Conservation (phyloP, 148 eudicot genomes). For the Amaranthus hypochondriacus region DNA sequence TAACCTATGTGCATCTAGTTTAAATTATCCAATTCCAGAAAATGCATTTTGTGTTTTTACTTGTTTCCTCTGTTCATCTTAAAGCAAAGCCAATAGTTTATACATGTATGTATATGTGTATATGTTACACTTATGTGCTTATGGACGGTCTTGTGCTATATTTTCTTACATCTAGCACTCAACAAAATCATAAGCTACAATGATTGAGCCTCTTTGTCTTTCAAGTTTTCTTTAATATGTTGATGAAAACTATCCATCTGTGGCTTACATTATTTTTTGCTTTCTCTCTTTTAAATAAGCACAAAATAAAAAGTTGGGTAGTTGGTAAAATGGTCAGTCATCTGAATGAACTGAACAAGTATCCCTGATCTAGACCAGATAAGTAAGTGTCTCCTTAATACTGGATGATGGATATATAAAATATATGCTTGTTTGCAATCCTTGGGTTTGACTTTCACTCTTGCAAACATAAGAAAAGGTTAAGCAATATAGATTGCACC, state of each 20-base stretch:
- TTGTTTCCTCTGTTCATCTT: background rate
- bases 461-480: too few species aligned
- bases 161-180: slow-evolving; percentile 10
- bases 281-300: too few species aligned
- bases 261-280: slow-evolving; percentile 6
- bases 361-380: too few species aligned
- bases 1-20: background rate
- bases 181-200: slow-evolving; percentile 18
- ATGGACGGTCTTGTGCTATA: slow-evolving; percentile 22
- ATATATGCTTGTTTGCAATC: too few species aligned
- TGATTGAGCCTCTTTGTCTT: slow-evolving; percentile 19
- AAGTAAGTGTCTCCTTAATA: too few species aligned
- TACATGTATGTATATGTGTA: background rate
- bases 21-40: too few species aligned
- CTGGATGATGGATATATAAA: too few species aligned
- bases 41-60: background rate
- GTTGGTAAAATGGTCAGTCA: too few species aligned
- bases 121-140: slow-evolving; percentile 9
- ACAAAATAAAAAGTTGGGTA: too few species aligned
- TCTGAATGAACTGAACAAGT: too few species aligned
- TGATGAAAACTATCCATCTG: slow-evolving; percentile 17
- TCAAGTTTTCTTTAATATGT: slow-evolving; percentile 16
- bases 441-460: too few species aligned
- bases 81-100: background rate
- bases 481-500: background rate